phyloP scores from a whole-genome alignment of 805 yeast genomes.

The Candida adriatica region DNA sequence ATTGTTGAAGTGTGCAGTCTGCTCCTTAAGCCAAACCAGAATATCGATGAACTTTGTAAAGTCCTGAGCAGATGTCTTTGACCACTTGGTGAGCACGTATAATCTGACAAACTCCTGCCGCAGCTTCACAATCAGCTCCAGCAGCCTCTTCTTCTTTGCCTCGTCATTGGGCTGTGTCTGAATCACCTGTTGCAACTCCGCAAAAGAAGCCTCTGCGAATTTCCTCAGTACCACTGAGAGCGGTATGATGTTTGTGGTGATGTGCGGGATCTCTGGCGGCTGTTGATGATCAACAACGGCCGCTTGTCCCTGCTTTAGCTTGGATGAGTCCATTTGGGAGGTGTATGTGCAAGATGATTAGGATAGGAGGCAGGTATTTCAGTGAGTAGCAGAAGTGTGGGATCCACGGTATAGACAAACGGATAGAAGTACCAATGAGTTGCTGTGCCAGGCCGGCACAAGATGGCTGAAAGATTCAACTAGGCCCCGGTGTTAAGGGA shows the following conservation, averaged over 20 bases:
- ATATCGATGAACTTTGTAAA: conserved; percentile 76
- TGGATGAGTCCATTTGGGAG: conserved; percentile 5
- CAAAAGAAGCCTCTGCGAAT: conserved; percentile 54
- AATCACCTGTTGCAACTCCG: conserved; percentile 52
- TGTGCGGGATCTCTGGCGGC: conserved; percentile 55
- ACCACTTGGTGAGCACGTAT: conserved; percentile 87
- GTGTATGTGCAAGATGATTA: not conserved
- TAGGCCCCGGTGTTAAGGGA: too few species aligned
- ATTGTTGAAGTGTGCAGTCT: conserved; percentile 60
- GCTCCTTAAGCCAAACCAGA: conserved; percentile 79
- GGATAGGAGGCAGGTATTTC: not conserved
- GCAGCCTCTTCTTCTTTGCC: conserved; percentile 58
- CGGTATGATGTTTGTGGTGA: conserved; percentile 64
- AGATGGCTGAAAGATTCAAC: not conserved
- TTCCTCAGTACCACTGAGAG: conserved; percentile 51
- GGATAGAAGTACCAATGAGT: not conserved
- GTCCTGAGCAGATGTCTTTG: conserved; percentile 58
- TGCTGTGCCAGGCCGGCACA: not conserved
- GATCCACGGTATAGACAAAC: not conserved
- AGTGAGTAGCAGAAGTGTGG: not conserved
- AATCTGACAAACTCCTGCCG: conserved; percentile 81
- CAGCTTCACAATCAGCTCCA: conserved; percentile 60
- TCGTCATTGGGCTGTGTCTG: conserved; percentile 58
- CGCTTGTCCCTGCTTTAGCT: conserved; percentile 4
- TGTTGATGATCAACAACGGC: conserved; percentile 1